Evolutionary conservation across 495 filamentous ascomycete species (phyloP), one percentile per base, ranked within the genome.

Genomic region (Penicillium mononematosum): DNA sequence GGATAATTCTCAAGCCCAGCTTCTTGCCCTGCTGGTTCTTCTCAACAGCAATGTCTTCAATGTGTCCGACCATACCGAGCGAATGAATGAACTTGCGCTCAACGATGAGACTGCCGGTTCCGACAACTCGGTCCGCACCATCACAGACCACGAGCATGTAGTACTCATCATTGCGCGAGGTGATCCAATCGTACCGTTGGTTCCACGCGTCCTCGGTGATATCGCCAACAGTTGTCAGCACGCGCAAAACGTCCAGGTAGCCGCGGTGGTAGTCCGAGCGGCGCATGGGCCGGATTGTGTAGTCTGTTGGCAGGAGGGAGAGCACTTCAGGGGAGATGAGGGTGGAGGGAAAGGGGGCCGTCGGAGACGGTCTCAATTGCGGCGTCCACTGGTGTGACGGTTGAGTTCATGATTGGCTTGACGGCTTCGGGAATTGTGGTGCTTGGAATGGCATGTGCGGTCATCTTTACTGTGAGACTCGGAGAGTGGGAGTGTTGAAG

Each of bases 1-100:
- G 89, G 63, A 98, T 98, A 53, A 98, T 86, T 56, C 89, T 83
- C 69, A 96, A 75, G 3, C 94, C 94, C 39, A 98, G 79, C 74
- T 96, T 96, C 82, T 96, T 97, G 53, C 94, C 94, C 72, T 98
- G 94, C 73, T 97, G 92, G 55, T 91, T 87, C 72, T 91, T 89
- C 58, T 88, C 84, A 24, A 98, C 93, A 8, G 94, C 91, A 74
- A 98, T 97, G 73, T 98, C 94, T 75, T 98, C 94, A 75, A 98
- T 96, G 70, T 98, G 94, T 2, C 93, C 94, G n/a, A 96, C 92
- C 60, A 78, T 60, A 7, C 77, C 77, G 8, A 80, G 68, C 11
- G 66, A 63, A 56, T 80, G 77, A 32, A 80, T 78, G 49, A 80
- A 82, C 67, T 81, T 83, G 63, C 77, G 67, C 76, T 82, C 79